These are phyloP conservation scores for Avena insularis DNA, from an alignment of 176 grass and related monocot species.

Conservation along the genomic window DNA sequence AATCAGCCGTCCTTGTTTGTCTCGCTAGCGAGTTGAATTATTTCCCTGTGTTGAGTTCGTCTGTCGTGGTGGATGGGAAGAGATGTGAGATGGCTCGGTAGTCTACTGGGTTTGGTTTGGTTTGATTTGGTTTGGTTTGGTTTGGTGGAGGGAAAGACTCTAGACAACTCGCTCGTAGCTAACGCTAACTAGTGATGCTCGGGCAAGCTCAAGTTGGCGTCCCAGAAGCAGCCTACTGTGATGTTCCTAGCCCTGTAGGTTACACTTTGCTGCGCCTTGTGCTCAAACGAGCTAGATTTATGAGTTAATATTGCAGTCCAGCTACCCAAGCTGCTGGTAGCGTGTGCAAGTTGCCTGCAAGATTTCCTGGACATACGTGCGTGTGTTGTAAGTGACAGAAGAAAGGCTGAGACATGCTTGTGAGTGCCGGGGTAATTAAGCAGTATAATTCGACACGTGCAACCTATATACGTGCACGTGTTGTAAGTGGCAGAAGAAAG, in stretches of 20 bases:
- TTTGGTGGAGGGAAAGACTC: neutral
- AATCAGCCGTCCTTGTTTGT: neutral
- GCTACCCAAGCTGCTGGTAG: neutral
- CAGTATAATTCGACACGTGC: neutral
- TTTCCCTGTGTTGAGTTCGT: neutral
- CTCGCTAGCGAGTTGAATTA: neutral
- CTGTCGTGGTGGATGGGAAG: slow-evolving; percentile 14
- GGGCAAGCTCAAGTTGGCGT: neutral
- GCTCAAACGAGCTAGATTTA: neutral
- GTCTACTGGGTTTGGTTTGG: neutral
- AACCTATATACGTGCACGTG: neutral
- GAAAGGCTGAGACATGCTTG: neutral
- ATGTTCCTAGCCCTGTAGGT: neutral
- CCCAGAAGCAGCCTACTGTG: neutral
- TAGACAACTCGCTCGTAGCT: slow-evolving; percentile 15
- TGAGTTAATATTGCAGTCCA: neutral
- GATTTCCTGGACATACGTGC: neutral
- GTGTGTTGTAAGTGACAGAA: neutral
- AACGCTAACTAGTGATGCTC: neutral
- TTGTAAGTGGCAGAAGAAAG: too few species aligned
- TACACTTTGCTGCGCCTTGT: neutral
- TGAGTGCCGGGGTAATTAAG: neutral
- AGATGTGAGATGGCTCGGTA: neutral
- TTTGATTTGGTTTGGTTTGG: neutral
- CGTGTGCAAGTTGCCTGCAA: neutral